Base-by-base conservation (phyloP, 2,329 filamentous ascomycete genomes). In the Diaporthe capsici region DNA sequence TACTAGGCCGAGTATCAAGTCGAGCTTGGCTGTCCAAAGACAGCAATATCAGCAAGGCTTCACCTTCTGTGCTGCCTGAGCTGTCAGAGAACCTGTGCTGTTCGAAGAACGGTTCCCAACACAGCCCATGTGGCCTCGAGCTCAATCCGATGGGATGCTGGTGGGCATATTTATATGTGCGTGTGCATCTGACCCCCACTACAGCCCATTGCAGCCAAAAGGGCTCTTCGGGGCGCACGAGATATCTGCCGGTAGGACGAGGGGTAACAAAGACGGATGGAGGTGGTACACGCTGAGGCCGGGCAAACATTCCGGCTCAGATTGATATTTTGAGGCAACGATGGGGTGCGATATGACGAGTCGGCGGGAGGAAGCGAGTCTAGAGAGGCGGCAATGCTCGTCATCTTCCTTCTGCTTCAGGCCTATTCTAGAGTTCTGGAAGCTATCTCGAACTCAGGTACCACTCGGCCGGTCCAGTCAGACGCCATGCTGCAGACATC, bases 191-290 rank as follows among this genome's bases (percentile, higher is more conserved):
- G 65, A 20, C 20, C 47, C 6, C 17, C 4, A 25, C 57, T n/a
- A 44, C 10, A 15, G 12, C 34, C 51, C n/a, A 37, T 25, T 25
- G 10, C 22, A 28, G 25, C 13, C 13, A 17, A 22, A 20, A 34
- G 22, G 37, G 49, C 60, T 39, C 44, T 25, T 37, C 12, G 2
- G 51, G 55, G 51, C 31, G 53, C 60, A 73, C 71, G 20, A 73
- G 49, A n/a, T 37, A 57, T 65, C 58, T 73, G 44, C 71, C 71
- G 49, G 49, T 25, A 73, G 71, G 58, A 73, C 47, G n/a, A 65
- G 71, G 60, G 28, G 60, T 17, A 53, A 47, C n/a, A 25, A 44
- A 15, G 12, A 55, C 22, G 34, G 65, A 39, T 42, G 9, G 49
- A 34, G 17, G 71, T 65, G 20, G 47, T 55, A 73, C 71, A 37